A percentile compares a stretch with the other conserved stretches of the same genome.
Evolutionary conservation across 352 stramenopile species (phyloP).

Genomic region (Phytophthora nicotianae): DNA sequence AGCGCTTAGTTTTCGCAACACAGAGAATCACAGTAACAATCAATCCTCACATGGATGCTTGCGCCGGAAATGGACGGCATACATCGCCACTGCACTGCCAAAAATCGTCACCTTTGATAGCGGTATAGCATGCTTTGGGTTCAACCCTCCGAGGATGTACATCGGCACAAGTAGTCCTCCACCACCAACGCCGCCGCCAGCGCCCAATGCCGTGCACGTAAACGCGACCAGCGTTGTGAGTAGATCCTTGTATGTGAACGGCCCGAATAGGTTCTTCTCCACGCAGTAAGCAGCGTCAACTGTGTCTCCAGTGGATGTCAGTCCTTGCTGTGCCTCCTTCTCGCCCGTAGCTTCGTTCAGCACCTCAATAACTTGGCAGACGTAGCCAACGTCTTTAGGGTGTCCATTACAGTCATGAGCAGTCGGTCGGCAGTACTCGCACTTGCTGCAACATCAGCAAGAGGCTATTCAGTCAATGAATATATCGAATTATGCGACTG

Average conservation of each 20-base stretch:
- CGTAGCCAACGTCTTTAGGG: slow-evolving; percentile 52
- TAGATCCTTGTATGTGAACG: slow-evolving; percentile 67
- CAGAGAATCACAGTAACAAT: neutral
- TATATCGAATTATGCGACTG: neutral
- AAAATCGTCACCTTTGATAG: slow-evolving; percentile 97
- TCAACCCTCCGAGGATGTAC: slow-evolving; percentile 93
- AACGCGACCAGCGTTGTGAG: slow-evolving; percentile 72
- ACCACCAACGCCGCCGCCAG: slow-evolving; percentile 90
- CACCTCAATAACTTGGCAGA: slow-evolving; percentile 47
- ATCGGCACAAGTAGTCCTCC: slow-evolving; percentile 96
- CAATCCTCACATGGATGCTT: slow-evolving; percentile 85
- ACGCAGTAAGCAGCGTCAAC: slow-evolving; percentile 67
- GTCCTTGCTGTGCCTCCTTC: slow-evolving; percentile 32
- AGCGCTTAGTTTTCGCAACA: no score
- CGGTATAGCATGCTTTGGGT: slow-evolving; percentile 96
- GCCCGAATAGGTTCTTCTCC: slow-evolving; percentile 79
- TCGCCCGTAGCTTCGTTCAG: slow-evolving; percentile 37
- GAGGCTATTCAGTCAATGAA: neutral
- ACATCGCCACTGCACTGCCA: slow-evolving; percentile 94
- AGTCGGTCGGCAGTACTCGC: slow-evolving; percentile 57
- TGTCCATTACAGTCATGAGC: slow-evolving; percentile 57
- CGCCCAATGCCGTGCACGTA: slow-evolving; percentile 84
- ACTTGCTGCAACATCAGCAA: slow-evolving; percentile 38
- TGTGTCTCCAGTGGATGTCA: slow-evolving; percentile 30
- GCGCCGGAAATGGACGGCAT: slow-evolving; percentile 91